phyloP scores from a whole-genome alignment of 169 alveolate genomes.

The Babesia sp. region DNA sequence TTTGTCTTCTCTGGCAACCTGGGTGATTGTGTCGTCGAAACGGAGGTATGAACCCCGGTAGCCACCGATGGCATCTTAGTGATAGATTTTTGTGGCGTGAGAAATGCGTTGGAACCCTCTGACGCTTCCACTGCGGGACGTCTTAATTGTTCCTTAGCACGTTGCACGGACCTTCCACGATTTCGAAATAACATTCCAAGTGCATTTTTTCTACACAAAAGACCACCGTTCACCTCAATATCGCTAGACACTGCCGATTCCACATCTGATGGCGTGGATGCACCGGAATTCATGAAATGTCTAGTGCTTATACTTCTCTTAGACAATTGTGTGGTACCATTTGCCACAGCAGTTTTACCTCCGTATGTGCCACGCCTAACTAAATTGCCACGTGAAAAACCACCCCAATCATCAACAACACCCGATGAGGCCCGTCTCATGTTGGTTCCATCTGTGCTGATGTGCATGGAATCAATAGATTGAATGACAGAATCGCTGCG shows the following conservation, averaged over 20 bases:
- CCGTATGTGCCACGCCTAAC: background rate
- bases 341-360: background rate
- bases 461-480: background rate
- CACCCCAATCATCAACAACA: background rate
- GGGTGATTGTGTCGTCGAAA: background rate
- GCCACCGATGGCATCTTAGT: background rate
- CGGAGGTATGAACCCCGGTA: background rate
- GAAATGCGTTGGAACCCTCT: background rate
- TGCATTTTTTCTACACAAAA: background rate
- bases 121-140: background rate
- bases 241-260: constrained; percentile 22
- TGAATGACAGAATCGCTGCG: background rate
- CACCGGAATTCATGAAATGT: background rate
- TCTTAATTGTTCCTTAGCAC: constrained; percentile 17
- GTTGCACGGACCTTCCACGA: constrained; percentile 29
- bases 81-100: background rate
- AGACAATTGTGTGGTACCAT: background rate
- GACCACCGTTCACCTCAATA: background rate
- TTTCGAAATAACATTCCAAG: constrained; percentile 11
- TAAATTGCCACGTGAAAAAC: background rate
- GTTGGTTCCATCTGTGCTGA: background rate
- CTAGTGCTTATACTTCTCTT: background rate
- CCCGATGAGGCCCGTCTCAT: background rate
- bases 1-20: background rate
- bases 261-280: constrained; percentile 16